Base-by-base conservation (phyloP, 495 filamentous ascomycete genomes). In the Monascus purpureus region DNA sequence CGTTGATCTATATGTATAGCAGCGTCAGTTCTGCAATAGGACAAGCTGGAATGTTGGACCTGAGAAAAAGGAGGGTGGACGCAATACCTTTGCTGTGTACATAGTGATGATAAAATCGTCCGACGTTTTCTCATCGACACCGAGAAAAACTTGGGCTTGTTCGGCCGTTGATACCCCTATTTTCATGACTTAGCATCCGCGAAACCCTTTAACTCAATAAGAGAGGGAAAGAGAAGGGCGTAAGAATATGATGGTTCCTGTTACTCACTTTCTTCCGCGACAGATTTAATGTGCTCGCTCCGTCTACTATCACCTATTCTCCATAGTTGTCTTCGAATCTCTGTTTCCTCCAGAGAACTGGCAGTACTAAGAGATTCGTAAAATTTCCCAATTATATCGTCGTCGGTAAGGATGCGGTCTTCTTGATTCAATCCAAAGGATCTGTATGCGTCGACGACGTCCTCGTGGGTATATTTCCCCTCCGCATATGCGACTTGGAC, bases 31-130 rank as follows among this genome's bases (percentile, higher is more conserved):
- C n/a, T n/a, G n/a, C n/a, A n/a, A n/a, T n/a, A n/a, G n/a, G n/a
- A n/a, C n/a, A n/a, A n/a, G n/a, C n/a, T n/a, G n/a, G n/a, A n/a
- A n/a, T n/a, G n/a, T n/a, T n/a, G n/a, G n/a, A n/a, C n/a, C n/a
- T n/a, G n/a, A n/a, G n/a, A n/a, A n/a, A n/a, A n/a, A n/a, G n/a
- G n/a, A n/a, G n/a, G n/a, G n/a, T n/a, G n/a, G n/a, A n/a, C n/a
- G n/a, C n/a, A n/a, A 12, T 48, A 72, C 68, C 59, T 77, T 79
- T 11, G 69, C 43, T 4, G 65, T 67, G 33, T 58, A 73, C 57
- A 74, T 63, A 6, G 73, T 59, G 23, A 67, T 53, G 11, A 80
- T 52, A 36, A 73, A 76, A 15, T 78, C 72, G 45, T 80, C 75
- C 0, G 54, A 37, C 4, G 61, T 67, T n/a, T 50, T 39, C 32